Evolutionary conservation across 202 grass and related monocot genomes (phyloP), one percentile per base, ranked within the genome.

Genomic region (Eragrostis tef): DNA sequence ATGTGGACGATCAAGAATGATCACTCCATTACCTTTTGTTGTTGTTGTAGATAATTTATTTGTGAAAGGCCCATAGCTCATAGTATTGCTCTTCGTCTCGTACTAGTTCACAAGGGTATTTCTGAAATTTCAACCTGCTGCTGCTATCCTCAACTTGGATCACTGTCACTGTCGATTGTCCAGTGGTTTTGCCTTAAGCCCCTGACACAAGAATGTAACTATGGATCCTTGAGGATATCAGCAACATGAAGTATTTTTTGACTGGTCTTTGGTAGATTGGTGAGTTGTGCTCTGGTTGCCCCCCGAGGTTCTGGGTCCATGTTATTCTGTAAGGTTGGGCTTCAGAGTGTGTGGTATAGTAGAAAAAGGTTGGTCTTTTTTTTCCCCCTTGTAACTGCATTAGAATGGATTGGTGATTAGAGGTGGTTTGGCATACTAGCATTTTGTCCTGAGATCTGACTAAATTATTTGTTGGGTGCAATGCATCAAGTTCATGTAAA

Each of bases 41-140:
- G 77, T 80, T 86, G 82, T 86, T 89, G 88, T 86, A 89, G 79
- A 89, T 89, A 89, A 83, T 86, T 89, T 83, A 73, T 74, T 48
- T 83, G 67, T 89, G 73, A 86, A 86, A 86, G 87, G 88, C 83
- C 79, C 88, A 89, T 79, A 89, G 68, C 60, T 83, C 76, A 70
- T 75, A 86, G 60, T 56, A 74, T 60, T 71, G 53, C 47, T 39
- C 42, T 61, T 70, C 6, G 31, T 69, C 62, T 74, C 42, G 11
- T 25, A 39, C 59, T 67, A 26, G 73, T 73, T 57, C 4, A 50
- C 5, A 72, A 49, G 49, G 67, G 58, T 59, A 67, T 81, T 59
- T 78, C 29, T 17, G 54, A 75, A 75, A 42, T 47, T 48, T 49
- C 67, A 83, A 83, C 63, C 67, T 86, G 79, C 83, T 90, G 84